These are phyloP conservation scores for Colletotrichum lini DNA, from an alignment of 2,329 filamentous ascomycete genomes.

Conservation along the genomic window DNA sequence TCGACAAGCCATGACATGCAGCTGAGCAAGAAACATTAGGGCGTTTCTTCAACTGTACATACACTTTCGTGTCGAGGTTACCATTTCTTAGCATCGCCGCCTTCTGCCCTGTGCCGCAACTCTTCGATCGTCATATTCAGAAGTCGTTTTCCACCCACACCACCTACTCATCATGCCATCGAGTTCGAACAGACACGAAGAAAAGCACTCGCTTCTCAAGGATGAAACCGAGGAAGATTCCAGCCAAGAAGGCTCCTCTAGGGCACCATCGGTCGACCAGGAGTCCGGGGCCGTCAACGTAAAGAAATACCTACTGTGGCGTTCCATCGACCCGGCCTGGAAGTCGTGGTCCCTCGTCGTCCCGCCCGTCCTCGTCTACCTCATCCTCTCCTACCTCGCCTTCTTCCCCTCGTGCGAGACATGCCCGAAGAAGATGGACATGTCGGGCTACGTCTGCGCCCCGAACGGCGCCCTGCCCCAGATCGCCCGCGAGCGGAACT, in stretches of 20 bases:
- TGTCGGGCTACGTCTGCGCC: not conserved
- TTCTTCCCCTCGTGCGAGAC: slow-evolving; percentile 32
- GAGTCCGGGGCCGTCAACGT: slow-evolving; percentile 3
- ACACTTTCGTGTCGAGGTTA: no score
- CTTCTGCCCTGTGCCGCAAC: no score
- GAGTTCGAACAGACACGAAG: not conserved
- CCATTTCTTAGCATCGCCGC: no score
- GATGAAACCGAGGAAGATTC: slow-evolving; percentile 15
- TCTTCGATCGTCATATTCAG: no score
- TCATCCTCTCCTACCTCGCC: slow-evolving; percentile 14
- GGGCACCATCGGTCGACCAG: slow-evolving; percentile 8
- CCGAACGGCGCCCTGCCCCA: not conserved
- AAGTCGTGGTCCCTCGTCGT: slow-evolving; percentile 29
- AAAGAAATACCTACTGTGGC: slow-evolving; percentile 1
- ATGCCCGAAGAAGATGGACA: not conserved
- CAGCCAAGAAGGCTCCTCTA: slow-evolving; percentile 7
- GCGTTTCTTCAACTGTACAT: no score
- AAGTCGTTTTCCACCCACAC: not conserved
- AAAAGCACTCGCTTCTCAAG: slow-evolving; percentile 27
- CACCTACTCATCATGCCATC: not conserved
- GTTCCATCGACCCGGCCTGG: slow-evolving; percentile 29
- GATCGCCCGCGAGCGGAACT: not conserved
- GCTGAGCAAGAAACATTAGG: no score
- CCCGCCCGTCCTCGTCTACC: slow-evolving; percentile 13
- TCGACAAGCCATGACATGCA: not conserved